phyloP scores from a whole-genome alignment of 352 stramenopile genomes.

The Pythium utonaiense region DNA sequence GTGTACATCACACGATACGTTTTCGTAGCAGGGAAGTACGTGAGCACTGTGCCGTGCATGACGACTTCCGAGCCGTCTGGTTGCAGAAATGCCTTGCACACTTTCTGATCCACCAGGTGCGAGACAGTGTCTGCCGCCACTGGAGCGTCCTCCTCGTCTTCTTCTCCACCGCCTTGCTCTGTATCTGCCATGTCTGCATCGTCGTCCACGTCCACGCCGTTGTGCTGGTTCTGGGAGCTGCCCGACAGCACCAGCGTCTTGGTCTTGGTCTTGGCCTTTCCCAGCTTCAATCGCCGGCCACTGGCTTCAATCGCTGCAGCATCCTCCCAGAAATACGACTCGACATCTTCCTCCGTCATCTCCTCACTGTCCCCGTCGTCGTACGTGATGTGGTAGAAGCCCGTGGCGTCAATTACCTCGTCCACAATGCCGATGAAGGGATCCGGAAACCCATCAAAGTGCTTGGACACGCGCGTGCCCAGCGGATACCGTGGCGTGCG shows the following conservation, averaged over 20 bases:
- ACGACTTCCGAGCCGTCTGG: conserved; percentile 21
- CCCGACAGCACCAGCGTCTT: conserved; percentile 18
- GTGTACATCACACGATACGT: conserved; percentile 71
- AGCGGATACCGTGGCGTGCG: conserved; percentile 52
- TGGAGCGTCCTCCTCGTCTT: conserved; percentile 13
- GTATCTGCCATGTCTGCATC: conserved; percentile 19
- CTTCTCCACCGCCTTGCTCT: conserved; percentile 22
- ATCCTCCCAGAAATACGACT: conserved; percentile 30
- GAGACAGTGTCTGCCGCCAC: conserved; percentile 33
- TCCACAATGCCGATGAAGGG: conserved; percentile 65
- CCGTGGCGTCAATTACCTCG: conserved; percentile 35
- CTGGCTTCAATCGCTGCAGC: neutral
- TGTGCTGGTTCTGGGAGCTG: neutral
- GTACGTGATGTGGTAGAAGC: conserved; percentile 77
- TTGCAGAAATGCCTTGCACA: conserved; percentile 36
- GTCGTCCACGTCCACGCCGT: neutral
- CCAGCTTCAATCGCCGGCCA: no score
- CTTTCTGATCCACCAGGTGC: conserved; percentile 39
- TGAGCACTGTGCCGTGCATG: conserved; percentile 51
- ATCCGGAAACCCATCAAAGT: conserved; percentile 55
- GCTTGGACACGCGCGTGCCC: conserved; percentile 65
- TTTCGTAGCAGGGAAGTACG: conserved; percentile 72
- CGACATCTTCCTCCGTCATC: conserved; percentile 74
- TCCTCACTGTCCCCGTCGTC: conserved; percentile 79
- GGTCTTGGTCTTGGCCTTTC: neutral